phyloP scores from a whole-genome alignment of 495 filamentous ascomycete genomes.

The Thozetella sp. region DNA sequence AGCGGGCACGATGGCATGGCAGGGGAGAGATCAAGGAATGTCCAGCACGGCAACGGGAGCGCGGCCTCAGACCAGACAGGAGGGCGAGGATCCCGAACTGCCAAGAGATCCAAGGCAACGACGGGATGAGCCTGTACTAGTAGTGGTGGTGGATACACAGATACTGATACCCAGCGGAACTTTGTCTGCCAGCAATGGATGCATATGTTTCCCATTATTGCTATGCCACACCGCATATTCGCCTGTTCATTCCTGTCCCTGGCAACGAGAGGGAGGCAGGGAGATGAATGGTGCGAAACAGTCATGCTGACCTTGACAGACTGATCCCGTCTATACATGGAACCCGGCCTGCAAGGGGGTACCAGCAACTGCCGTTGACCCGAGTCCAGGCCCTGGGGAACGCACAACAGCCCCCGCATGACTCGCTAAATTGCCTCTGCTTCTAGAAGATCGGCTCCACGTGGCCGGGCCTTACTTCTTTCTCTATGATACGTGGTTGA shows the following conservation, averaged over 20 bases:
- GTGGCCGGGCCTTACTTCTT: not conserved
- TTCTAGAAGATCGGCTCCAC: not conserved
- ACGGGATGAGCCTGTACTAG: not conserved
- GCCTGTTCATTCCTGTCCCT: not conserved
- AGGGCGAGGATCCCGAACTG: constrained; percentile 5
- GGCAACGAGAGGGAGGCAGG: not conserved
- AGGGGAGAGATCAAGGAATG: constrained; percentile 11
- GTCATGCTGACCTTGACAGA: not conserved
- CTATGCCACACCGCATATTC: not conserved
- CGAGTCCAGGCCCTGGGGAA: not conserved
- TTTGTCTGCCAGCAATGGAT: not conserved
- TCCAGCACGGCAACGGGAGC: constrained; percentile 17
- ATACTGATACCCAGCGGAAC: constrained; percentile 3
- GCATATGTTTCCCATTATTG: not conserved
- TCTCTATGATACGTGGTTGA: not conserved
- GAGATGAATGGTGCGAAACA: not conserved
- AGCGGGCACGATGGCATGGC: constrained; percentile 8
- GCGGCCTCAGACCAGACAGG: constrained; percentile 1
- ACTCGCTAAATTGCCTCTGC: not conserved
- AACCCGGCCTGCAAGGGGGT: not conserved
- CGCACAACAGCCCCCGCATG: not conserved
- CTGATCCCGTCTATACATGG: not conserved
- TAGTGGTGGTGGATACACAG: not conserved
- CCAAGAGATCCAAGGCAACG: not conserved
- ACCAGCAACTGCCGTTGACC: not conserved